phyloP scores from a whole-genome alignment of 208 protist species.

The Trypanosoma caninum region DNA sequence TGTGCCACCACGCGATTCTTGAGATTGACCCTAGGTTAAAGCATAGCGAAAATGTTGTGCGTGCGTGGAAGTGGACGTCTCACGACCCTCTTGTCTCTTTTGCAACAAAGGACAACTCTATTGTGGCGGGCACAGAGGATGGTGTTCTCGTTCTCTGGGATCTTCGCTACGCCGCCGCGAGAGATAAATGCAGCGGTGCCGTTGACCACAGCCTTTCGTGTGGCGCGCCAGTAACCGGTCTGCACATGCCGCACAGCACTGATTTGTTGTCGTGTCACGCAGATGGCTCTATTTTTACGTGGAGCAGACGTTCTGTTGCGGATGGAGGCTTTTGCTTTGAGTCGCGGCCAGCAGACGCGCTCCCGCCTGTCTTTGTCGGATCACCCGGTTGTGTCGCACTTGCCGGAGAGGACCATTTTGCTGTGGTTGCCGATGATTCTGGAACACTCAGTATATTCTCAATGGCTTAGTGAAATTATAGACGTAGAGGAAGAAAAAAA shows the following conservation, averaged over 20 bases:
- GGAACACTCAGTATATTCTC: slow-evolving; percentile 30
- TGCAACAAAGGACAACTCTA: slow-evolving; percentile 42
- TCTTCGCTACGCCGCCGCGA: slow-evolving; percentile 24
- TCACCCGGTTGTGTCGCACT: slow-evolving; percentile 40
- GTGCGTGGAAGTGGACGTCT: slow-evolving; percentile 56
- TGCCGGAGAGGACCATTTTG: slow-evolving; percentile 47
- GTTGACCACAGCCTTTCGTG: slow-evolving; percentile 30
- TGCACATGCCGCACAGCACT: slow-evolving; percentile 56
- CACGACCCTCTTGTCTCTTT: slow-evolving; percentile 49
- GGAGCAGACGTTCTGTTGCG: slow-evolving; percentile 27
- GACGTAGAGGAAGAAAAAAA: not conserved
- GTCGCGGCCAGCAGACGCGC: not conserved
- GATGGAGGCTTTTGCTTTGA: slow-evolving; percentile 21
- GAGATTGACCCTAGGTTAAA: slow-evolving; percentile 31
- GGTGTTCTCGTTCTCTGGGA: slow-evolving; percentile 68
- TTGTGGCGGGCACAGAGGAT: slow-evolving; percentile 55
- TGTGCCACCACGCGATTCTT: slow-evolving; percentile 43
- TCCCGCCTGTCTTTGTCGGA: slow-evolving; percentile 22
- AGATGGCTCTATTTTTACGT: slow-evolving; percentile 46
- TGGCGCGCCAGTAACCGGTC: slow-evolving; percentile 35
- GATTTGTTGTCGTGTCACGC: slow-evolving; percentile 53
- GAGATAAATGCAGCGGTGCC: slow-evolving; percentile 8
- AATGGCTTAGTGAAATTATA: slow-evolving; percentile 7
- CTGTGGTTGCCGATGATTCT: slow-evolving; percentile 39
- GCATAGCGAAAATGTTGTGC: slow-evolving; percentile 16